Conservation (phyloP, 768 basidiomycete genomes). For the Boletus vinaceobasis region DNA sequence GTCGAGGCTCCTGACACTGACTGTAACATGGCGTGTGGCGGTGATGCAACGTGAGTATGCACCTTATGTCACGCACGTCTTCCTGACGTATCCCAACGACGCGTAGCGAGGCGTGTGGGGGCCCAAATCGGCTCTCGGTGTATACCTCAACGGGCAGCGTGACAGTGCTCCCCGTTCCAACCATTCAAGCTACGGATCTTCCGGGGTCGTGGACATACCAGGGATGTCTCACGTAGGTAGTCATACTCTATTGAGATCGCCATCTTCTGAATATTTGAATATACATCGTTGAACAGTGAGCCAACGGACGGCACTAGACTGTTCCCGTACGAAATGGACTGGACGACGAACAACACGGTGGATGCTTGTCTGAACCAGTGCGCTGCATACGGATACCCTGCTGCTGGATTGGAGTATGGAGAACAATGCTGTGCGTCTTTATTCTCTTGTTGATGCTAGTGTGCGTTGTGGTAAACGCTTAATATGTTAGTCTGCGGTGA, state of each 20-base stretch:
- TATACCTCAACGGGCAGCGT: slow-evolving; percentile 55
- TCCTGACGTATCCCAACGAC: background rate
- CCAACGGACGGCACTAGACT: slow-evolving; percentile 37
- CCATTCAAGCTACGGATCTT: slow-evolving; percentile 49
- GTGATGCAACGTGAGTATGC: slow-evolving; percentile 54
- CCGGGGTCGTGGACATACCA: slow-evolving; percentile 63
- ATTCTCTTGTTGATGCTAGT: background rate
- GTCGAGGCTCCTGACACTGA: slow-evolving; percentile 42
- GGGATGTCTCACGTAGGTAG: slow-evolving; percentile 61
- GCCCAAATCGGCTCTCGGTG: slow-evolving; percentile 66
- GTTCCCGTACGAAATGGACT: slow-evolving; percentile 60
- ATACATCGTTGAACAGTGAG: slow-evolving; percentile 41
- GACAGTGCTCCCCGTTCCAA: slow-evolving; percentile 56
- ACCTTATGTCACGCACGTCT: background rate
- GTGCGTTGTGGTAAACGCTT: background rate
- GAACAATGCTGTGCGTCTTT: slow-evolving; percentile 66
- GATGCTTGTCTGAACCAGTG: slow-evolving; percentile 66
- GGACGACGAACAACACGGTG: slow-evolving; percentile 60
- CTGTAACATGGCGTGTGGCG: slow-evolving; percentile 76
- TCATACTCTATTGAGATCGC: background rate
- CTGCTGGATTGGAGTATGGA: slow-evolving; percentile 66
- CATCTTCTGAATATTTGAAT: background rate
- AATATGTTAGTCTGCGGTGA: slow-evolving; percentile 64
- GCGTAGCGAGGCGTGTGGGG: slow-evolving; percentile 66
- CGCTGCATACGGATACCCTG: slow-evolving; percentile 66